Conservation (phyloP, 129 eudicot genomes). For the Centella asiatica region DNA sequence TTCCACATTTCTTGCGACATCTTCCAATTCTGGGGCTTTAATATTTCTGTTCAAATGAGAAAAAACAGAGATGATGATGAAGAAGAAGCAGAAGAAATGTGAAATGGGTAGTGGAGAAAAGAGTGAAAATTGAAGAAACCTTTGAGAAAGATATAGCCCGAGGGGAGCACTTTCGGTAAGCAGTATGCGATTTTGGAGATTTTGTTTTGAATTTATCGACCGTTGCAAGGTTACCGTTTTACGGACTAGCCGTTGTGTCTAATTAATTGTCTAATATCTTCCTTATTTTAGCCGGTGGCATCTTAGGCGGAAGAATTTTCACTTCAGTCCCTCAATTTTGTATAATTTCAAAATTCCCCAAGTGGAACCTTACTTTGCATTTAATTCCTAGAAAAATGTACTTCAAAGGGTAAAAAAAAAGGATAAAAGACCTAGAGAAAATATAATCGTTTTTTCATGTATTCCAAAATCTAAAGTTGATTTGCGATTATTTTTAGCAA, state of each 20-base stretch:
- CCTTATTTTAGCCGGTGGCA: neutral
- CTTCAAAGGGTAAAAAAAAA: too few species aligned
- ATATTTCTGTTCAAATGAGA: neutral
- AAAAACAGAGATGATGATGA: neutral
- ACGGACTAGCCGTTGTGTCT: conserved; percentile 52
- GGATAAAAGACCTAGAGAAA: too few species aligned
- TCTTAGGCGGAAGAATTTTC: neutral
- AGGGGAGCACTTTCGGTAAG: conserved; percentile 24
- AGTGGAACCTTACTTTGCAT: too few species aligned
- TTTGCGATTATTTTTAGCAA: too few species aligned
- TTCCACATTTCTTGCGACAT: conserved; percentile 92
- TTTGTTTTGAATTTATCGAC: conserved; percentile 34
- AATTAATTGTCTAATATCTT: neutral
- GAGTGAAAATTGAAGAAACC: conserved; percentile 7
- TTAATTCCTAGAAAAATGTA: too few species aligned
- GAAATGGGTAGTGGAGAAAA: conserved; percentile 14
- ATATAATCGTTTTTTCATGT: too few species aligned
- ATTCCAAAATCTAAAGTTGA: too few species aligned
- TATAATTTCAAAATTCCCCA: too few species aligned
- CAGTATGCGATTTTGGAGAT: conserved; percentile 8
- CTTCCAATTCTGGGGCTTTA: conserved; percentile 16
- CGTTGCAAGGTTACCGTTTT: conserved; percentile 60
- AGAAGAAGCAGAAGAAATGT: conserved; percentile 9
- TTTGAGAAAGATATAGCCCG: conserved; percentile 15
- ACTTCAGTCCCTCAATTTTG: neutral